These are phyloP conservation scores for Rubus parviflorus DNA, from an alignment of 306 rosid species.

Conservation along the genomic window DNA sequence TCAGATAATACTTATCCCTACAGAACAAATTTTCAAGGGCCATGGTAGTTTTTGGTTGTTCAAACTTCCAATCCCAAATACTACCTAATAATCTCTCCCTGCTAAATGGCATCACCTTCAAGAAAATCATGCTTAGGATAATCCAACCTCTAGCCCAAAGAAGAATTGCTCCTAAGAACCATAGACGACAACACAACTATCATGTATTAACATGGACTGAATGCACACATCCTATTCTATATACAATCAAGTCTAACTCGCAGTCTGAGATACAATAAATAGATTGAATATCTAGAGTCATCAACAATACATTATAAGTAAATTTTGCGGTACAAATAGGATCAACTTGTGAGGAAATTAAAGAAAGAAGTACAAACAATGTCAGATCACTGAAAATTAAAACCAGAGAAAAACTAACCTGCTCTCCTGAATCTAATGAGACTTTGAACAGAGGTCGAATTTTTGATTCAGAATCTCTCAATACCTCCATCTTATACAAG, in stretches of 20 bases:
- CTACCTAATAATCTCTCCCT: not conserved
- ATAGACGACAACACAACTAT: not conserved
- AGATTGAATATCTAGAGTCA: not conserved
- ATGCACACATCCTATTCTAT: not conserved
- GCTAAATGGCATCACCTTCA: not conserved
- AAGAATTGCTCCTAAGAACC: not conserved
- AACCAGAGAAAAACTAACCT: slow-evolving; percentile 51
- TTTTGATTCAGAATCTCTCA: slow-evolving; percentile 83
- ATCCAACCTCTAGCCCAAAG: not conserved
- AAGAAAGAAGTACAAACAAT: slow-evolving; percentile 12
- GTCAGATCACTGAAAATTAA: slow-evolving; percentile 16
- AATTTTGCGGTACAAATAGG: not conserved
- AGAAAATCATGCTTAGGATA: not conserved
- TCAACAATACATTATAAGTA: not conserved
- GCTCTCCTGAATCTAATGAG: slow-evolving; percentile 77
- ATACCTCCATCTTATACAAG: slow-evolving; percentile 84
- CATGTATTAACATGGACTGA: not conserved
- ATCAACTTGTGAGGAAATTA: not conserved
- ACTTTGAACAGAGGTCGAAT: slow-evolving; percentile 81
- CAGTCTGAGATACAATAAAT: not conserved
- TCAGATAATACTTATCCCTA: not conserved
- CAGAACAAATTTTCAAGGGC: not conserved
- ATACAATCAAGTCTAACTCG: not conserved
- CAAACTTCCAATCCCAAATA: not conserved
- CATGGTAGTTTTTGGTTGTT: not conserved